Conservation (phyloP, 1,139 yeast species). For the Kluyveromyces marxianus region DNA sequence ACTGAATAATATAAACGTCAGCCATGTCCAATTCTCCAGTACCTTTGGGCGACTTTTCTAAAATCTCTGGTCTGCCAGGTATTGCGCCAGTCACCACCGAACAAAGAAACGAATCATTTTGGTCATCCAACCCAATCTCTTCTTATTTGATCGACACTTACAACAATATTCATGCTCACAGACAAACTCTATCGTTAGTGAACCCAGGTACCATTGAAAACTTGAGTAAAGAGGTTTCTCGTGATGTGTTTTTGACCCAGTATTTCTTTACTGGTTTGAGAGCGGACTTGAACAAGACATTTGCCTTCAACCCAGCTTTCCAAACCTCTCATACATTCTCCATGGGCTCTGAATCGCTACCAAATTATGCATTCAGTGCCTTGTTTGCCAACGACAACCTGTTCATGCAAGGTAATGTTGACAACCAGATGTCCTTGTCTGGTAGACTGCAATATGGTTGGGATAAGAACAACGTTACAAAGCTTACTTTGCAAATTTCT, state of each 20-base stretch:
- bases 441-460: conserved; percentile 93
- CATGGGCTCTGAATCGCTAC: conserved; percentile 78
- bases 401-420: conserved; percentile 87
- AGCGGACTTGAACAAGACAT: conserved; percentile 92
- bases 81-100: conserved; percentile 41
- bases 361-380: conserved; percentile 89
- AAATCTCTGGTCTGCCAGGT: conserved; percentile 53
- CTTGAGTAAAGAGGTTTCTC: conserved; percentile 84
- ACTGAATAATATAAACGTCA: neutral
- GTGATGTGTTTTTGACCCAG: conserved; percentile 86
- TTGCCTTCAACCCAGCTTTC: conserved; percentile 88
- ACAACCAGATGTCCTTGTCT: conserved; percentile 74
- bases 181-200: conserved; percentile 70
- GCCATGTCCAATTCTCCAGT: conserved; percentile 30
- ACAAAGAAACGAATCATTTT: conserved; percentile 47
- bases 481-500: conserved; percentile 83
- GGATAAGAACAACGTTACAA: conserved; percentile 72
- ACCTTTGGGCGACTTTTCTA: conserved; percentile 47
- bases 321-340: conserved; percentile 95
- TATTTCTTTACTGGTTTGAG: conserved; percentile 93
- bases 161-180: conserved; percentile 64
- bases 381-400: conserved; percentile 81
- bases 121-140: conserved; percentile 84
- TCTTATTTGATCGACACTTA: conserved; percentile 75
- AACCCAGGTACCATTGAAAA: conserved; percentile 96